Conservation (phyloP, 371 early-diverging fungal genomes). For the Umbelopsis sp. region DNA sequence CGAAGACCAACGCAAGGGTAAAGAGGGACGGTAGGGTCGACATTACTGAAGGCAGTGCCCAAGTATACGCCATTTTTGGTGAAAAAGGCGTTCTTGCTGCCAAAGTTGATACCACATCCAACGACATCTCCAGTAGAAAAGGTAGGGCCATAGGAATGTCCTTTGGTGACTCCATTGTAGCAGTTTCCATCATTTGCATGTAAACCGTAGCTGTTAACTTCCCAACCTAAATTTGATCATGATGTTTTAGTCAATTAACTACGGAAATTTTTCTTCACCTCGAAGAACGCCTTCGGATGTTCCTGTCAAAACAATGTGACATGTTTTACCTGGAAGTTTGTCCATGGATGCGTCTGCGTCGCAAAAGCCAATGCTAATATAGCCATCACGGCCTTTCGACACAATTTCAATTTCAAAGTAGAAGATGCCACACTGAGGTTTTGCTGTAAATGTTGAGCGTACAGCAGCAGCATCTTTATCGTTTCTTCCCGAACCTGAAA, state of each 20-base stretch:
- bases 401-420: slow-evolving; percentile 89
- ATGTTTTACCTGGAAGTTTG: slow-evolving; percentile 64
- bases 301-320: background rate
- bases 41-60: slow-evolving; percentile 55
- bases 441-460: slow-evolving; percentile 82
- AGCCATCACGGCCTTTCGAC: slow-evolving; percentile 91
- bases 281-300: background rate
- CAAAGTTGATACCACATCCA: slow-evolving; percentile 93
- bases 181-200: slow-evolving; percentile 93
- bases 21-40: slow-evolving; percentile 43
- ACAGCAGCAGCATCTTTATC: slow-evolving; percentile 88
- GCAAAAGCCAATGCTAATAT: slow-evolving; percentile 90
- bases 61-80: slow-evolving; percentile 91
- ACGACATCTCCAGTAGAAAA: slow-evolving; percentile 91
- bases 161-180: slow-evolving; percentile 81
- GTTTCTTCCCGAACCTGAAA: slow-evolving; percentile 72
- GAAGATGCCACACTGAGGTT: slow-evolving; percentile 86
- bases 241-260: background rate
- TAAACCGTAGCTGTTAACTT: slow-evolving; percentile 83
- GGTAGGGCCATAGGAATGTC: slow-evolving; percentile 86
- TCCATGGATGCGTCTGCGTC: slow-evolving; percentile 51
- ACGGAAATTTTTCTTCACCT: background rate
- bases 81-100: slow-evolving; percentile 76
- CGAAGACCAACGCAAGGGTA: slow-evolving; percentile 91
- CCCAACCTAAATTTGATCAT: slow-evolving; percentile 68